Percentiles rank a stretch among this genome's conserved stretches.
Conservation (phyloP, 2,329 filamentous ascomycete genomes). For the Myriosclerotinia duriaeana region DNA sequence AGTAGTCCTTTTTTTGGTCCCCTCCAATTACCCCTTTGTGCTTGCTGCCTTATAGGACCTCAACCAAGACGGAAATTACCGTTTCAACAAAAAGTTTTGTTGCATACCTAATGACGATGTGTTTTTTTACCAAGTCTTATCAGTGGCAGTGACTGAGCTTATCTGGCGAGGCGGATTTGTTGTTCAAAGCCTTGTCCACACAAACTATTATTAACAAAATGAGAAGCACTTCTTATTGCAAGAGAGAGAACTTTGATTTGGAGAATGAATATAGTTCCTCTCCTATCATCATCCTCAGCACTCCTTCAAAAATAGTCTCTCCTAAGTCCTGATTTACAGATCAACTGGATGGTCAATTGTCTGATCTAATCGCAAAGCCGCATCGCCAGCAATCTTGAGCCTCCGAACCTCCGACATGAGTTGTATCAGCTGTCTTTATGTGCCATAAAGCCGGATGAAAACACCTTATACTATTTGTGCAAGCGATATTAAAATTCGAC, state of each 20-base stretch:
- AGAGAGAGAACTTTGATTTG: not conserved
- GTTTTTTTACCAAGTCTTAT: slow-evolving; percentile 26
- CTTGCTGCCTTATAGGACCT: slow-evolving; percentile 13
- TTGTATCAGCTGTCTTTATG: not conserved
- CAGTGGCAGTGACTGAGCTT: slow-evolving; percentile 18
- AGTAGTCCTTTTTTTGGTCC: not conserved
- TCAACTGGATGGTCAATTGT: not conserved
- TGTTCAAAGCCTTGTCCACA: slow-evolving; percentile 6
- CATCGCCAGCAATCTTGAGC: not conserved
- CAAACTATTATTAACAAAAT: not conserved
- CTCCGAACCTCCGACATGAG: slow-evolving; percentile 13
- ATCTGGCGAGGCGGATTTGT: slow-evolving; percentile 17
- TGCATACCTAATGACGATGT: slow-evolving; percentile 24
- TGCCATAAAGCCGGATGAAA: not conserved
- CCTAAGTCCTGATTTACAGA: not conserved
- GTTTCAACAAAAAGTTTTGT: slow-evolving; percentile 22
- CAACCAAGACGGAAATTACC: slow-evolving; percentile 15
- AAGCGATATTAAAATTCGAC: not conserved
- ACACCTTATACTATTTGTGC: not conserved
- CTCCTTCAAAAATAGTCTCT: not conserved
- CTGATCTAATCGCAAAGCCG: slow-evolving; percentile 2
- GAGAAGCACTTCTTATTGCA: not conserved
- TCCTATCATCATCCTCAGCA: not conserved
- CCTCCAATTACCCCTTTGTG: slow-evolving; percentile 7
- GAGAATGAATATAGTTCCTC: not conserved